Evolutionary conservation across 306 rosid genomes (phyloP), one percentile per base, ranked within the genome.

Genomic region (Gastrolobium villosum): DNA sequence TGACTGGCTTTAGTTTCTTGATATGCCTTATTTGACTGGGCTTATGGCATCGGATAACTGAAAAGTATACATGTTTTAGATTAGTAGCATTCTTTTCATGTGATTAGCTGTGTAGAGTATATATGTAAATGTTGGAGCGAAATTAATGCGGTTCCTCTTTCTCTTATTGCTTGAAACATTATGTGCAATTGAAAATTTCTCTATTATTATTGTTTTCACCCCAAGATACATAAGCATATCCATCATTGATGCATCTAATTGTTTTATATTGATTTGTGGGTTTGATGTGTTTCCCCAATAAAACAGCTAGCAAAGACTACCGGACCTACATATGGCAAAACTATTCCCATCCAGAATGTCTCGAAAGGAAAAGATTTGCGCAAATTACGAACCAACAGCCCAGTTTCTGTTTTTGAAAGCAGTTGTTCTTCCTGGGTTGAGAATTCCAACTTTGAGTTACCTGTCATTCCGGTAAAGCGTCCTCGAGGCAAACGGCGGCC

Each of bases 361-460:
- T 81, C 70, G 1, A 80, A 82, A 37, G 57, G 64, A 26, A 87
- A 86, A 61, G 75, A 64, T 44, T 30, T 39, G 70, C 82, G 41
- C 48, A 68, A 63, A 20, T 78, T 80, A 69, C 88, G 72, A 10
- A 86, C 85, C 81, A 74, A 84, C 77, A 88, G 92, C 78, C 92
- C 90, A 4, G 87, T 84, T n/a, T 90, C 89, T 34, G 89, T 88
- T 56, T 89, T 84, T 7, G 93, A 91, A 79, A 85, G 87, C 82
- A 84, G 81, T 65, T 78, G 85, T 67, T 82, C 90, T 74, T 76
- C 84, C 44, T 86, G 83, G 4, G 85, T 77, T 30, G 86, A 84
- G 75, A 83, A 87, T 75, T 74, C 78, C 37, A 75, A 48, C 79
- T 39, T 66, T 14, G 86, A 83, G 10, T 64, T 63, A 34, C 69